Evolutionary conservation across 73 alveolate species (phyloP).

Genomic region (Urostyla sp.): DNA sequence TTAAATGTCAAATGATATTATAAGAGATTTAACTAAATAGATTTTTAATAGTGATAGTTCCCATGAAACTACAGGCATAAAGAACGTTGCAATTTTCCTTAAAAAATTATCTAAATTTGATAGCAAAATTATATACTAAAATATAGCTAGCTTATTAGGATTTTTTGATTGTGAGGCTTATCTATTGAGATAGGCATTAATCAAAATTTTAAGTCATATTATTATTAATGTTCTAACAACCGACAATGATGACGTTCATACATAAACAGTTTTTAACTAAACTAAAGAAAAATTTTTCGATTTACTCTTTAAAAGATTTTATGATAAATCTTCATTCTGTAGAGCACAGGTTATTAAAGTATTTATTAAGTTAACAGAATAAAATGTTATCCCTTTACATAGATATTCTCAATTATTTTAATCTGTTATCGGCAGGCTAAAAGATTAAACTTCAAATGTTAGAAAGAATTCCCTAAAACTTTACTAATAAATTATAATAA

Average conservation of each 20-base stretch:
- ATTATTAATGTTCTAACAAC: slow-evolving; percentile 42
- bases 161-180: slow-evolving; percentile 68
- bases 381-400: slow-evolving; percentile 68
- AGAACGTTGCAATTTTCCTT: slow-evolving; percentile 53
- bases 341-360: slow-evolving; percentile 78
- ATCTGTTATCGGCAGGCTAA: slow-evolving; percentile 73
- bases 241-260: background rate
- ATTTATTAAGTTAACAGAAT: slow-evolving; percentile 73
- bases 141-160: slow-evolving; percentile 41
- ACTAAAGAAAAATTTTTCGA: slow-evolving; percentile 75
- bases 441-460: slow-evolving; percentile 81
- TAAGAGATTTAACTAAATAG: slow-evolving; percentile 58
- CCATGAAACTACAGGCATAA: slow-evolving; percentile 62
- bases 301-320: slow-evolving; percentile 71
- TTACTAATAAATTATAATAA: slow-evolving; percentile 62
- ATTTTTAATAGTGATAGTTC: slow-evolving; percentile 53
- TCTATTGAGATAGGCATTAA: slow-evolving; percentile 52
- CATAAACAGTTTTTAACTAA: background rate
- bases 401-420: slow-evolving; percentile 69
- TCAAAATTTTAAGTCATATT: slow-evolving; percentile 50
- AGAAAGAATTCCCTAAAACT: slow-evolving; percentile 85
- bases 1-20: slow-evolving; percentile 44
- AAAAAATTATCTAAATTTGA: slow-evolving; percentile 19
- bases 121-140: slow-evolving; percentile 43
- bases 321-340: slow-evolving; percentile 83